A percentile compares a stretch with the other conserved stretches of the same genome.
Conservation (phyloP, 306 rosid species). For the Trifolium subterraneum region DNA sequence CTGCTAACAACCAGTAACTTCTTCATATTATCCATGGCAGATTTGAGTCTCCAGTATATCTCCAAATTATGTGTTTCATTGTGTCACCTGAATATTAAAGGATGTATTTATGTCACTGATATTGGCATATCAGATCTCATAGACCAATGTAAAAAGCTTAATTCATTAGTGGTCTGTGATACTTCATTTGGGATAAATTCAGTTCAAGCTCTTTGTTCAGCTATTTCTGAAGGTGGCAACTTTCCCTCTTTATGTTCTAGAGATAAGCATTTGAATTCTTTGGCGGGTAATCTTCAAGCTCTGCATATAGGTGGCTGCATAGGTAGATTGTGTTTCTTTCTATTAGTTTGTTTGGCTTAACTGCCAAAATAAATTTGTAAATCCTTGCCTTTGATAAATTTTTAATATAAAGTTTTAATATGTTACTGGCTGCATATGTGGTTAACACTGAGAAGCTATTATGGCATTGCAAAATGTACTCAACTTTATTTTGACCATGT, state of each 20-base stretch:
- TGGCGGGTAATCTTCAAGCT: slow-evolving; percentile 62
- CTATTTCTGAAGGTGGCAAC: slow-evolving; percentile 45
- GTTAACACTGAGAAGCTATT: slow-evolving; percentile 21
- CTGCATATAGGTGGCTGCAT: slow-evolving; percentile 83
- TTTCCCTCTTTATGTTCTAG: slow-evolving; percentile 43
- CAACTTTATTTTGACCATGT: slow-evolving; percentile 15
- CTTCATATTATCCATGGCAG: slow-evolving; percentile 49
- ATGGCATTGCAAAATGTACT: slow-evolving; percentile 5
- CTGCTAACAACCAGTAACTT: slow-evolving; percentile 1
- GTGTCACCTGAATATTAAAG: slow-evolving; percentile 69
- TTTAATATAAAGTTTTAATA: background rate
- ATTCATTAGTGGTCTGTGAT: slow-evolving; percentile 64
- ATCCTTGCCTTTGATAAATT: slow-evolving; percentile 2
- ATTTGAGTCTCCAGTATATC: slow-evolving; percentile 61
- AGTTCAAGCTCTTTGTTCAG: slow-evolving; percentile 66
- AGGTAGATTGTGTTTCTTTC: slow-evolving; percentile 55
- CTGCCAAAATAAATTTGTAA: slow-evolving; percentile 25
- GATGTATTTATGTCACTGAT: slow-evolving; percentile 76
- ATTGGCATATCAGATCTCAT: slow-evolving; percentile 69
- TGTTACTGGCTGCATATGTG: slow-evolving; percentile 20
- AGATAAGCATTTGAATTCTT: slow-evolving; percentile 45
- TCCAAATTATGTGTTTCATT: slow-evolving; percentile 61
- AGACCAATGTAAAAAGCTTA: slow-evolving; percentile 51
- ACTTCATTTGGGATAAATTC: slow-evolving; percentile 78
- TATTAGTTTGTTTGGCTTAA: slow-evolving; percentile 32